These are phyloP conservation scores for Pneumocystis murina DNA, from an alignment of 1,139 yeast genomes.

Conservation along the genomic window DNA sequence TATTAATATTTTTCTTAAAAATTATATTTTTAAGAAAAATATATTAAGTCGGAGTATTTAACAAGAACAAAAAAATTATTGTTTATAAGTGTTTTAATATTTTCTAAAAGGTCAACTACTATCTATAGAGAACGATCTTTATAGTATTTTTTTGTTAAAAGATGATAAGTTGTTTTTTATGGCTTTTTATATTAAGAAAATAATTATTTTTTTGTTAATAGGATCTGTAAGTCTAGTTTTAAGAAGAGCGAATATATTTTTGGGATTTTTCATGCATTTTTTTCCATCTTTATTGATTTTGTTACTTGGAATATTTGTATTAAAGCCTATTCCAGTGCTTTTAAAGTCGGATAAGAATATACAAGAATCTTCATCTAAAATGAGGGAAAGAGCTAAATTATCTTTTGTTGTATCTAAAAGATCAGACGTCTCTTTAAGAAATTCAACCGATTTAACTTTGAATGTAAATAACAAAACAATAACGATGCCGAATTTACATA, in stretches of 20 bases:
- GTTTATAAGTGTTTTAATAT: no score
- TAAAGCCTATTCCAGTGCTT: not conserved
- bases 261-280: not conserved
- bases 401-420: not conserved
- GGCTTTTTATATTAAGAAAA: no score
- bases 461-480: no score
- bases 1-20: no score
- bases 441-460: not conserved
- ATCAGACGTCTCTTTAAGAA: not conserved
- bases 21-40: no score
- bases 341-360: not conserved
- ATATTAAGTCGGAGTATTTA: no score
- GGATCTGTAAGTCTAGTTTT: not conserved
- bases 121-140: no score
- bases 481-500: no score
- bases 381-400: not conserved
- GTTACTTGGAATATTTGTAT: not conserved
- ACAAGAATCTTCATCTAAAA: not conserved
- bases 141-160: no score
- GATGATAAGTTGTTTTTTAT: no score
- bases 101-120: no score
- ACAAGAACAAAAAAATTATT: no score
- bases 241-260: not conserved
- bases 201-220: not conserved
- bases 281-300: not conserved